Conservation (phyloP, 352 stramenopile species). For the Phytophthora sp. region DNA sequence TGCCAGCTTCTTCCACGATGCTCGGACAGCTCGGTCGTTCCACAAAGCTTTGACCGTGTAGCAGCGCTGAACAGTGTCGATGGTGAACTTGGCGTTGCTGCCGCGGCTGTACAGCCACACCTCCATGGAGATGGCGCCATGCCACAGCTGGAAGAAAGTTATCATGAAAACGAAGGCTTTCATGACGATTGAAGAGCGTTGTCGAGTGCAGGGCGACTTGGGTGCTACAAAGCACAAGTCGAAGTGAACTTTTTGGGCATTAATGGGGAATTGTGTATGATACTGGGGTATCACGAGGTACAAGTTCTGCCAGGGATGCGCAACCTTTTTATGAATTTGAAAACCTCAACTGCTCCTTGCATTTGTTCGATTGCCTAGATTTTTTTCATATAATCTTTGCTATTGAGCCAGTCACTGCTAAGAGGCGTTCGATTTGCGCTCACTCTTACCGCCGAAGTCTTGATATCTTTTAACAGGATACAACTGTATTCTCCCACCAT, state of each 20-base stretch:
- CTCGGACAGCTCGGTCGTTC: conserved; percentile 21
- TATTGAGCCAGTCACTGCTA: too few relatives aligned
- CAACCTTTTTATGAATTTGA: too few relatives aligned
- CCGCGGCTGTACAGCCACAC: conserved; percentile 28
- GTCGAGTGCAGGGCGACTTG: not conserved
- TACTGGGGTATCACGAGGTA: conserved; percentile 12
- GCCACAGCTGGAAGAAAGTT: conserved; percentile 12
- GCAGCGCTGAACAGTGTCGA: conserved; percentile 21
- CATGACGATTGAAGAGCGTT: not conserved
- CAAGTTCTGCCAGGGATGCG: too few relatives aligned
- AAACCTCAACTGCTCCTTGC: not conserved
- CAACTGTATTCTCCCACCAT: conserved; percentile 18
- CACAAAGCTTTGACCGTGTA: conserved; percentile 31
- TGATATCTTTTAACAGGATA: conserved; percentile 1
- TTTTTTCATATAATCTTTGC: too few relatives aligned
- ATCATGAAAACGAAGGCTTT: not conserved
- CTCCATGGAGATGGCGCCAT: conserved; percentile 8
- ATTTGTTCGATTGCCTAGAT: not conserved
- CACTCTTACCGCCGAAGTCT: not conserved
- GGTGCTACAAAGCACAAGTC: conserved; percentile 7
- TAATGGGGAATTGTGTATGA: not conserved
- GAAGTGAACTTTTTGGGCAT: conserved; percentile 7
- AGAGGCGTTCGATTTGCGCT: too few relatives aligned
- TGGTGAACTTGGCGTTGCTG: conserved; percentile 27
- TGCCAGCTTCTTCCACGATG: conserved; percentile 26